These are phyloP conservation scores for Elaeagnus macrophylla DNA, from an alignment of 306 rosid genomes.

Conservation along the genomic window DNA sequence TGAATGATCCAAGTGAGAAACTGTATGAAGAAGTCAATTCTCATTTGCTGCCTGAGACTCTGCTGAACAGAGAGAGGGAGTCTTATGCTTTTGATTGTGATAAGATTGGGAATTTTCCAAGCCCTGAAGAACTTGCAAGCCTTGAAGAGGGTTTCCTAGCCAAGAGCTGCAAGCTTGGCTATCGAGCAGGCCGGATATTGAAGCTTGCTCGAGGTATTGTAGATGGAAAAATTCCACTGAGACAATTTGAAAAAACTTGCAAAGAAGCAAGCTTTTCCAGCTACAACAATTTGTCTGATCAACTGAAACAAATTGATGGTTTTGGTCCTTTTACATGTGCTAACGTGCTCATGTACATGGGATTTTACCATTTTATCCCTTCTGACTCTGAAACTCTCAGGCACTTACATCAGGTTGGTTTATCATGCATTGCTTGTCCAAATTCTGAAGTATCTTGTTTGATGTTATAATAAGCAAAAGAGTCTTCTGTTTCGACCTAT, in stretches of 20 bases:
- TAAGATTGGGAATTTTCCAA: conserved; percentile 36
- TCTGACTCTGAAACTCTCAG: conserved; percentile 44
- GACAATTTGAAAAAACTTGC: conserved; percentile 33
- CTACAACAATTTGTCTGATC: conserved; percentile 23
- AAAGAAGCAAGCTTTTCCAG: conserved; percentile 23
- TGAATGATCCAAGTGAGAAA: conserved; percentile 2
- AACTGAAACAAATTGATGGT: conserved; percentile 40
- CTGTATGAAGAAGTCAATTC: conserved; percentile 1
- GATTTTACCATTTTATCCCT: conserved; percentile 43
- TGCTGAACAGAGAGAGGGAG: conserved; percentile 9
- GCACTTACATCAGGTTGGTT: conserved; percentile 38
- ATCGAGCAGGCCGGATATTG: conserved; percentile 35
- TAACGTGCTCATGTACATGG: conserved; percentile 51
- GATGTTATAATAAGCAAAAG: no score
- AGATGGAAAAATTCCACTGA: conserved; percentile 35
- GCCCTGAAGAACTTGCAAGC: conserved; percentile 33
- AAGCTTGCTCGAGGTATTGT: conserved; percentile 35
- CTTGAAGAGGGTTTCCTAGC: conserved; percentile 33
- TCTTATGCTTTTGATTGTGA: neutral
- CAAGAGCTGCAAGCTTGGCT: conserved; percentile 43
- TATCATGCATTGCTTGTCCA: neutral
- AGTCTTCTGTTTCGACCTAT: no score
- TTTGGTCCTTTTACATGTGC: conserved; percentile 48
- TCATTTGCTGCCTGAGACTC: neutral
- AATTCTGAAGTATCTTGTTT: no score